Percentiles rank a stretch among this genome's conserved stretches.
Evolutionary conservation across 345 rosid species (phyloP).

Genomic region (Combretum micranthum): DNA sequence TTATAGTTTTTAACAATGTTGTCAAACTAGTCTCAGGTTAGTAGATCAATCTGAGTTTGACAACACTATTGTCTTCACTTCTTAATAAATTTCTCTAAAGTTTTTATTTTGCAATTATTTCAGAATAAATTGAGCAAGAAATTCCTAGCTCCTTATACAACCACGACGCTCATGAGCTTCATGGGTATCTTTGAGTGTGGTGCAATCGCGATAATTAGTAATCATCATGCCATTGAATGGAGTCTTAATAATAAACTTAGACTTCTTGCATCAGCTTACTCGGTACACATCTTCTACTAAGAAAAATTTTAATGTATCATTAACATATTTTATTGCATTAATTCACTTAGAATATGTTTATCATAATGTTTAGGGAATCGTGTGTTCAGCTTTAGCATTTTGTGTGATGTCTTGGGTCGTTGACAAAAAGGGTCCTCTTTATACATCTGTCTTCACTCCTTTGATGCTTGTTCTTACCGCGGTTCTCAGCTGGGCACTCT

Average conservation of each 20-base stretch:
- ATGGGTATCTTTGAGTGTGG: slow-evolving; percentile 64
- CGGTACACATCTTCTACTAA: slow-evolving; percentile 27
- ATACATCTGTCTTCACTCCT: slow-evolving; percentile 77
- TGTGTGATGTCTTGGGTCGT: slow-evolving; percentile 57
- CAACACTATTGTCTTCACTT: background rate
- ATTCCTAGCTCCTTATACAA: slow-evolving; percentile 80
- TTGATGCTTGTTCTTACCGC: slow-evolving; percentile 62
- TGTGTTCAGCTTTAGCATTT: slow-evolving; percentile 60
- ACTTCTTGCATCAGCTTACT: slow-evolving; percentile 54
- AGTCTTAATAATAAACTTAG: slow-evolving; percentile 45
- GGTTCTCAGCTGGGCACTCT: slow-evolving; percentile 62
- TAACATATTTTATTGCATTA: background rate
- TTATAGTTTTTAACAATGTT: too few species aligned
- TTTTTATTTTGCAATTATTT: background rate
- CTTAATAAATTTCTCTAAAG: background rate
- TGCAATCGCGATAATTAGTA: slow-evolving; percentile 24
- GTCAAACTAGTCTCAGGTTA: too few species aligned
- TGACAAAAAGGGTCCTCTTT: slow-evolving; percentile 66
- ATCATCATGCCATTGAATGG: slow-evolving; percentile 49
- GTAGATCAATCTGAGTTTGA: too few species aligned
- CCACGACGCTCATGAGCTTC: slow-evolving; percentile 62
- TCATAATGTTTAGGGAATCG: slow-evolving; percentile 43
- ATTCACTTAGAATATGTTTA: background rate
- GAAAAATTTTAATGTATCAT: background rate
- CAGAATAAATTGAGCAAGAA: slow-evolving; percentile 58